phyloP scores from a whole-genome alignment of 129 eudicot genomes.

The Chrysanthemum seticuspe region DNA sequence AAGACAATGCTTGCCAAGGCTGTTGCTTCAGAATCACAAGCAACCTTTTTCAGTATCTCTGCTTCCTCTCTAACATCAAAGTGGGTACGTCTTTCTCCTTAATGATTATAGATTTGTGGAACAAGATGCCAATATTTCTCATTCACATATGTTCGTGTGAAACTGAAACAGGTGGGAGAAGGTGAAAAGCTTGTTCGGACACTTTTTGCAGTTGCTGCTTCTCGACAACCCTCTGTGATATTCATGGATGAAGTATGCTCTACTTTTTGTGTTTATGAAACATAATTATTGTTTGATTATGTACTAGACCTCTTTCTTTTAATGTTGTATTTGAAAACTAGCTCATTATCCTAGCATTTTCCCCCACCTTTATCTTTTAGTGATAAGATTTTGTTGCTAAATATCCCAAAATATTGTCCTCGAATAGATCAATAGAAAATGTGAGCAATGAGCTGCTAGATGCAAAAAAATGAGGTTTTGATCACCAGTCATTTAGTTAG shows the following conservation, averaged over 20 bases:
- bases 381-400: background rate
- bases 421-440: background rate
- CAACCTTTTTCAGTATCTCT: slow-evolving; percentile 91
- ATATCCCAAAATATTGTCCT: slow-evolving; percentile 35
- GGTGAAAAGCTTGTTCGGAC: slow-evolving; percentile 98
- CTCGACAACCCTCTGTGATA: slow-evolving; percentile 94
- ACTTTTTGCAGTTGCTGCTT: slow-evolving; percentile 82
- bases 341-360: background rate
- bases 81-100: slow-evolving; percentile 64
- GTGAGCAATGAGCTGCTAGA: background rate
- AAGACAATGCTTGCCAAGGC: slow-evolving; percentile 98
- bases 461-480: no score
- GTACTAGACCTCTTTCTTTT: background rate
- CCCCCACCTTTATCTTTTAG: background rate
- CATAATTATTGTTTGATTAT: background rate
- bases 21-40: slow-evolving; percentile 93
- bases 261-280: slow-evolving; percentile 29
- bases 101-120: background rate
- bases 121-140: slow-evolving; percentile 6
- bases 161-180: slow-evolving; percentile 76
- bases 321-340: background rate
- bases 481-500: no score
- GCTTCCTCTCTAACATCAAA: slow-evolving; percentile 97
- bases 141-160: background rate
- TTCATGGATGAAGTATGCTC: slow-evolving; percentile 89